Base-by-base conservation (phyloP, 2,329 filamentous ascomycete genomes). In the Calonectria henricotiae region DNA sequence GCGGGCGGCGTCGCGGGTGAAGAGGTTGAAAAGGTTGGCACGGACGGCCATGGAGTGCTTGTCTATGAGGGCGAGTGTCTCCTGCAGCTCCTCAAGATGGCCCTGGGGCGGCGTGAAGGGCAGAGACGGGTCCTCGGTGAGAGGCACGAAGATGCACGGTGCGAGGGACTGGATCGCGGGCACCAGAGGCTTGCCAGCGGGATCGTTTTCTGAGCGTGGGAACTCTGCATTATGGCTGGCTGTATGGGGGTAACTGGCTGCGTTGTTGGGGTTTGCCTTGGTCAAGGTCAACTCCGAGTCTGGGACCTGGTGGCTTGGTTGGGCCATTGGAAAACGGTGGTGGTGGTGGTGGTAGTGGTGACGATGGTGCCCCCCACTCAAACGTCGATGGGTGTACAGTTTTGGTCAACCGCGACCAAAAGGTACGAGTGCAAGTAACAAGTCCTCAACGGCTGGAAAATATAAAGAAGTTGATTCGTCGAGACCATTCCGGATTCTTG, bases 81-180 rank as follows among this genome's bases (percentile, higher is more conserved):
- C 71, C 17, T 69, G 68, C 17, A 80, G 68, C 20, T 66, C 69
- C 2, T 75, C 76, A 35, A 66, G 37, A 25, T 51, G 62, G 35
- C 23, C 66, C 51, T 72, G 11, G 9, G 74, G 74, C 5, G 72
- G 63, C 1, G 64, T 39, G 46, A 73, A 72, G 23, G 75, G 69
- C 2, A 68, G 67, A 49, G 75, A 70, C 61, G 79, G 73, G 47
- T 77, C 72, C 9, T 71, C 64, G 5, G 68, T 51, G 17, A 84
- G 75, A 30, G 81, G 80, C 30, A 80, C 78, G 73, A 83, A 85
- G 54, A 84, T 80, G 68, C 78, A 74, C 5, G 78, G 73, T 4
- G 75, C 69, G 67, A 80, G 73, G 65, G 72, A 67, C 15, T 44
- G 69, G 41, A 82, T 67, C 5, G 3, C 39, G 4, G 76, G 77